Evolutionary conservation across 75 land plant species (phyloP), one percentile per base, ranked within the genome.

Genomic region (Cryptomeria japonica): DNA sequence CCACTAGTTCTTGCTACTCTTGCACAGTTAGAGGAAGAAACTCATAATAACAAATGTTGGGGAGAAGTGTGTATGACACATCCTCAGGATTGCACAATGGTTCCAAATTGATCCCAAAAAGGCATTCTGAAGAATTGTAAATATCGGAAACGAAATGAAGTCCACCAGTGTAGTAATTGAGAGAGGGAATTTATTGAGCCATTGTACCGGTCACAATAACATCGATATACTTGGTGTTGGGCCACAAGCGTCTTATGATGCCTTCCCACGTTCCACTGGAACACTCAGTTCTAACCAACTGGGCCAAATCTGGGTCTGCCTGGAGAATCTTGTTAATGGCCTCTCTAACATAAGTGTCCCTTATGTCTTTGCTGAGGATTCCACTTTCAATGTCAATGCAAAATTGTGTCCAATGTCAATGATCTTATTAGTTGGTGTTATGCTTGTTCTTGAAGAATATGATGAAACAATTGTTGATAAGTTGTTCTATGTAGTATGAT

Each of bases 61-160:
- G 97, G 25, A 97, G 84, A 22, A 97, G 88, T n/a, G 97, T 94
- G 91, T 93, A 97, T 42, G 95, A 89, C 22, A 93, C 95, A 5
- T 93, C 92, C 4, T 87, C 82, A 19, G 94, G 95, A 44, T 90
- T 89, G 83, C 91, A 89, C 58, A 93, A 92, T 9, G 96, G 96
- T 15, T 88, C 87, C 28, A 95, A 90, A 89, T 97, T 97, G 87
- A 97, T 88, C 25, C 95, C 99, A 56, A 97, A 94, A 84, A 93
- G 95, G 83, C 95, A 94, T 93, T 97, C 97, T 3, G 96, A 93
- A 13, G 97, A 94, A 14, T 93, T 96, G 85, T 96, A 97, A 92
- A 94, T 90, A 80, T 95, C 94, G 92, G 95, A 93, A 22, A 92
- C 92, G 14, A 97, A 83, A 14, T 96, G 99, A 28, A 97, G 89